These are phyloP conservation scores for Hura crepitans DNA, from an alignment of 441 rosid genomes.

Conservation along the genomic window DNA sequence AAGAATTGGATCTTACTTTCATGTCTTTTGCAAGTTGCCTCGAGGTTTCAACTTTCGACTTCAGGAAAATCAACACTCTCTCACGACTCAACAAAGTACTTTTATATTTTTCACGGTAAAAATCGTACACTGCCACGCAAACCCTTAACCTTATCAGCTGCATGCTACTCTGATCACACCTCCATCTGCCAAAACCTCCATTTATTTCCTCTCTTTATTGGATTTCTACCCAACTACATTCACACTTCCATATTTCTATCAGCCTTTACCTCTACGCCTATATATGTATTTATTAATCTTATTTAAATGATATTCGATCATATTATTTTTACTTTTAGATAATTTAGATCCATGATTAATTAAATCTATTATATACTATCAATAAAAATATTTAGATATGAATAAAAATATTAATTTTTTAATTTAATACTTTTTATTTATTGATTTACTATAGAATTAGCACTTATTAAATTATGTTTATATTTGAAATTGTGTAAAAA, in stretches of 20 bases:
- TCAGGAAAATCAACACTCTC: slow-evolving; percentile 6
- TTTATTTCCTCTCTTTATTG: slow-evolving; percentile 29
- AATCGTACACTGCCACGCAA: slow-evolving; percentile 16
- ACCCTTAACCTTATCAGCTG: slow-evolving; percentile 5
- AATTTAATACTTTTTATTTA: no score
- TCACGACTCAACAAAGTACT: not conserved
- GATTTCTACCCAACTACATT: slow-evolving; percentile 33
- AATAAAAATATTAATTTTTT: no score
- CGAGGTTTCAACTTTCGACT: slow-evolving; percentile 25
- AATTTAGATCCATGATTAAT: no score
- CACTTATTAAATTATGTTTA: no score
- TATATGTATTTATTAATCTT: not conserved
- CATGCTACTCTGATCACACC: slow-evolving; percentile 10
- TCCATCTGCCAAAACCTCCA: slow-evolving; percentile 22
- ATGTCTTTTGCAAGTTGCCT: slow-evolving; percentile 23
- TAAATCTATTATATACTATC: no score
- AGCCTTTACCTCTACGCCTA: slow-evolving; percentile 21
- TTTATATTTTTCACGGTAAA: not conserved
- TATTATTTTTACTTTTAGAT: no score
- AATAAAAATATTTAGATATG: no score
- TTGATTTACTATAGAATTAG: no score
- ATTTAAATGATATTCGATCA: no score
- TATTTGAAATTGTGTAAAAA: no score
- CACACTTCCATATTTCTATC: slow-evolving; percentile 11
- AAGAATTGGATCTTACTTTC: slow-evolving; percentile 26